A percentile compares a stretch with the other conserved stretches of the same genome.
These are phyloP conservation scores for Ceratopteris richardii DNA, from an alignment of 75 land plant genomes.

Conservation along the genomic window DNA sequence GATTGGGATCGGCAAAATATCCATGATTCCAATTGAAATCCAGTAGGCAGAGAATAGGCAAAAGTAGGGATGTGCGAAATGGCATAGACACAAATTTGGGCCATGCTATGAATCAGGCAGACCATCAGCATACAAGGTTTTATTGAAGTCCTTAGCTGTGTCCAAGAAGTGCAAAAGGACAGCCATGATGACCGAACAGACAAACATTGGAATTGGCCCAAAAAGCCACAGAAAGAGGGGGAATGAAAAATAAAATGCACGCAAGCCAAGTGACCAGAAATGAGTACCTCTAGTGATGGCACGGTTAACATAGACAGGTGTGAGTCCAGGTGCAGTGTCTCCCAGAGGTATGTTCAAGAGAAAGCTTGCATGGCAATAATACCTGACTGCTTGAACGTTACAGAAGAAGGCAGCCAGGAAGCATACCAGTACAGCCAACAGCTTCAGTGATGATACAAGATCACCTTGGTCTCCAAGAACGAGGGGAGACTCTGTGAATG, in stretches of 20 bases:
- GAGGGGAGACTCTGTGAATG: background rate
- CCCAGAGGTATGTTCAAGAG: slow-evolving; percentile 35
- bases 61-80: too few species aligned
- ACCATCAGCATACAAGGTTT: too few species aligned
- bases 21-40: too few species aligned
- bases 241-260: slow-evolving; percentile 72
- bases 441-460: slow-evolving; percentile 15
- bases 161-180: slow-evolving; percentile 55
- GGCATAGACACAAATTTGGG: too few species aligned
- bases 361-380: slow-evolving; percentile 30
- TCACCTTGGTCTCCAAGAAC: slow-evolving; percentile 3
- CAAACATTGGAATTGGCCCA: slow-evolving; percentile 74
- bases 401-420: slow-evolving; percentile 27
- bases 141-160: background rate
- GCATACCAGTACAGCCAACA: slow-evolving; percentile 13
- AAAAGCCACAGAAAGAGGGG: slow-evolving; percentile 85
- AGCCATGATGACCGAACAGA: slow-evolving; percentile 28
- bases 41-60: too few species aligned
- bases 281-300: slow-evolving; percentile 51
- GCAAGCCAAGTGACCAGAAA: slow-evolving; percentile 70
- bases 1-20: too few species aligned
- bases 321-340: slow-evolving; percentile 6
- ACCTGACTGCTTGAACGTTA: slow-evolving; percentile 30
- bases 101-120: too few species aligned
- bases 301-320: slow-evolving; percentile 36